Conservation (phyloP, 257 asterid species). For the Paraleonurus japonicus region DNA sequence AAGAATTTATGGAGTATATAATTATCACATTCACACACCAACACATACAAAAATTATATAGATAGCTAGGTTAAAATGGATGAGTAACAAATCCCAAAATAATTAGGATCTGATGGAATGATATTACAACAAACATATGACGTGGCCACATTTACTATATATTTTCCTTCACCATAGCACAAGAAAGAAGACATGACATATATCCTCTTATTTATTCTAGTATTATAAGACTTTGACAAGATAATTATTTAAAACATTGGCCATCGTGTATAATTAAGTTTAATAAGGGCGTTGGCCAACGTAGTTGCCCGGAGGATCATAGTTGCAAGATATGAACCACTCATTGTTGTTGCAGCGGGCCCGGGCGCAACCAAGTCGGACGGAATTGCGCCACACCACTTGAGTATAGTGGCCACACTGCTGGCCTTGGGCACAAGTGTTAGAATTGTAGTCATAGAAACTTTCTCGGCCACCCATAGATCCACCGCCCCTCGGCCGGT, state of each 20-base stretch:
- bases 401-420: slow-evolving; percentile 44
- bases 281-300: slow-evolving; percentile 41
- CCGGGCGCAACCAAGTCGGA: slow-evolving; percentile 37
- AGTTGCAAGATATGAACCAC: slow-evolving; percentile 46
- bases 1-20: too few relatives aligned
- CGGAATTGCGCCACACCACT: slow-evolving; percentile 48
- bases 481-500: slow-evolving; percentile 32
- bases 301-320: slow-evolving; percentile 42
- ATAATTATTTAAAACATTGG: too few relatives aligned
- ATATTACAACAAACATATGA: too few relatives aligned
- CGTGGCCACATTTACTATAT: background rate
- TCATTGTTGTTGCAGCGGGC: slow-evolving; percentile 31
- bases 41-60: too few relatives aligned
- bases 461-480: slow-evolving; percentile 42
- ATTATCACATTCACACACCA: too few relatives aligned
- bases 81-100: too few relatives aligned
- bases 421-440: slow-evolving; percentile 29
- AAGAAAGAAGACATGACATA: too few relatives aligned
- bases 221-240: too few relatives aligned
- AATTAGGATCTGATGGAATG: too few relatives aligned
- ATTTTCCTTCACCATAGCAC: too few relatives aligned
- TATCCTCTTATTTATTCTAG: background rate
- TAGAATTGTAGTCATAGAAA: slow-evolving; percentile 29
- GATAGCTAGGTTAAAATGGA: too few relatives aligned
- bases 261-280: too few relatives aligned